These are phyloP conservation scores for Aspergillus ellipticus DNA, from an alignment of 495 filamentous ascomycete species.

Conservation along the genomic window DNA sequence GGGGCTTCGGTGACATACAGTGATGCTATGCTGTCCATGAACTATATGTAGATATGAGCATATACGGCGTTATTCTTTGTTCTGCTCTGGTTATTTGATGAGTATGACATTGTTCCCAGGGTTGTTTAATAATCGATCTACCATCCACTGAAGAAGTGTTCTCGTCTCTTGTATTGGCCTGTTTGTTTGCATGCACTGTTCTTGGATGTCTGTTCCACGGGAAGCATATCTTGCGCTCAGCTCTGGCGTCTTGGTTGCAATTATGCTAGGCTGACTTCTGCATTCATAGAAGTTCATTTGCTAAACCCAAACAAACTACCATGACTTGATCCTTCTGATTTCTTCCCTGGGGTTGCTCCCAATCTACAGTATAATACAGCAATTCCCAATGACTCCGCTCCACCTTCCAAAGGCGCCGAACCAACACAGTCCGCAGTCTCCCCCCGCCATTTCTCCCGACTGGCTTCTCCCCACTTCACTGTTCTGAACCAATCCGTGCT, in stretches of 20 bases:
- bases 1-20: constrained; percentile 36
- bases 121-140: constrained; percentile 17
- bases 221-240: background rate
- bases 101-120: constrained; percentile 16
- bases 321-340: no score
- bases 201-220: background rate
- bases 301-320: background rate
- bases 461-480: no score
- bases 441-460: no score
- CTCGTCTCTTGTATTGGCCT: background rate
- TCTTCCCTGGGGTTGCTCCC: no score
- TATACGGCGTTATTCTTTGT: constrained; percentile 38
- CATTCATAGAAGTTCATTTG: background rate
- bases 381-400: no score
- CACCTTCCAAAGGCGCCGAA: no score
- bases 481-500: no score
- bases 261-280: background rate
- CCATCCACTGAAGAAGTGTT: constrained; percentile 3
- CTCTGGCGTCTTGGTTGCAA: background rate
- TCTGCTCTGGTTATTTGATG: constrained; percentile 19
- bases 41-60: constrained; percentile 49
- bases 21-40: constrained; percentile 37
- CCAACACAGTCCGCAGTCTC: no score
- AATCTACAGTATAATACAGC: no score
- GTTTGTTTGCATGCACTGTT: background rate